Evolutionary conservation across 2,329 filamentous ascomycete genomes (phyloP), one percentile per base, ranked within the genome.

Genomic region (Diaporthe australafricana): DNA sequence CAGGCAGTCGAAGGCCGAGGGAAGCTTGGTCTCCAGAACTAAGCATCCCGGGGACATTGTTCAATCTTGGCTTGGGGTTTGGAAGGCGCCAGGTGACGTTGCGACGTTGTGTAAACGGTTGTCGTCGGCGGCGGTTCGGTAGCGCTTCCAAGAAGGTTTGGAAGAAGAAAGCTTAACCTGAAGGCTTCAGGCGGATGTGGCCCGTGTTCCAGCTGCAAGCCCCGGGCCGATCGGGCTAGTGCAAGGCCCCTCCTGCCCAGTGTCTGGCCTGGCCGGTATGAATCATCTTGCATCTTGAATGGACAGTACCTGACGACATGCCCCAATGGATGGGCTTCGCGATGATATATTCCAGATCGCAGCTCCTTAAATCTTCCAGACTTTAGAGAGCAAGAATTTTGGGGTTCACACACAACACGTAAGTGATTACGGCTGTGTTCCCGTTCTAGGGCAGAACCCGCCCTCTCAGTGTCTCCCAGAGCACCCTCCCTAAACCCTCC

Each of bases 211-310:
- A 17, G 2, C 20, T 22, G 5, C 27, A 50, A 27, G 22, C 14
- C 11, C 12, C 30, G 52, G 27, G 30, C 17, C 20, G 16, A 25
- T 22, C 56, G 16, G 38, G 56, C 56, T 42, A 60, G 11, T 27
- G 55, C 55, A 63, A 48, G 16, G 14, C 55, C 40, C 52, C 60
- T 35, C 32, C 5, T 9, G 32, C 32, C 32, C n/a, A n/a, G n/a
- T n/a, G n/a, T n/a, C 27, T 52, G 57, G 52, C 38, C 53, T 38
- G 22, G 53, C 55, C 53, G 32, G 67, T 22, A 69, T 69, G 67
- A 69, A 60, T 69, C 67, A 69, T 69, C 27, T 30, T 69, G 53
- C 67, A 62, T 69, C 67, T 55, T 69, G 22, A 68, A 25, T 47
- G 17, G 42, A 68, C 40, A 14, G 53, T 50, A 68, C 14, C n/a